Percentiles rank a stretch among this genome's conserved stretches.
These are phyloP conservation scores for Rickenella mellea DNA, from an alignment of 768 basidiomycete species.

Conservation along the genomic window DNA sequence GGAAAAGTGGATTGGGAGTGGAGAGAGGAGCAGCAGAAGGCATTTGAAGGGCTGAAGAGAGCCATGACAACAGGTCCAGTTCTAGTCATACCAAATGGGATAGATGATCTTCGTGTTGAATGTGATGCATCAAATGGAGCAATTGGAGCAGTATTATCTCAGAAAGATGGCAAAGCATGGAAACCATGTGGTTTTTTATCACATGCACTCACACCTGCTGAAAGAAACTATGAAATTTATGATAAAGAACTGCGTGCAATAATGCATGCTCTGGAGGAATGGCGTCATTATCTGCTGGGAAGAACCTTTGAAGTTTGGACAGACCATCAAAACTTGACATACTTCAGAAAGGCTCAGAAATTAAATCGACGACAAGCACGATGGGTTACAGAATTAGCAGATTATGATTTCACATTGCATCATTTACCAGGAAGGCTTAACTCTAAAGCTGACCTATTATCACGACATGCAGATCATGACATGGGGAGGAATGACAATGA, in stretches of 20 bases:
- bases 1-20: constrained; percentile 9
- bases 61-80: constrained; percentile 9
- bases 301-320: too few relatives aligned
- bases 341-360: constrained; percentile 14
- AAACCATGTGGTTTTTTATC: too few relatives aligned
- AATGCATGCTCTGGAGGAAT: not conserved
- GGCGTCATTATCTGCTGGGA: constrained; percentile 2
- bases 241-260: not conserved
- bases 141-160: constrained; percentile 15
- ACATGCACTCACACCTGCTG: not conserved
- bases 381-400: constrained; percentile 15
- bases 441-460: too few relatives aligned
- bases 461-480: constrained; percentile 1
- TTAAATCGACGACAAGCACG: constrained; percentile 21
- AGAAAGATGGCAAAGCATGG: constrained; percentile 1
- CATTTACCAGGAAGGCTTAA: too few relatives aligned
- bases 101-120: constrained; percentile 3
- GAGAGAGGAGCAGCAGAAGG: constrained; percentile 4
- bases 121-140: constrained; percentile 12
- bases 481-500: constrained; percentile 1
- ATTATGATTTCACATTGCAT: too few relatives aligned
- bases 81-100: constrained; percentile 4
- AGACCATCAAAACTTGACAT: constrained; percentile 18
- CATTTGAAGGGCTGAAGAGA: constrained; percentile 14
- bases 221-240: constrained; percentile 1